These are phyloP conservation scores for Entomortierella parvispora DNA, from an alignment of 192 early-diverging fungal genomes.

Conservation along the genomic window DNA sequence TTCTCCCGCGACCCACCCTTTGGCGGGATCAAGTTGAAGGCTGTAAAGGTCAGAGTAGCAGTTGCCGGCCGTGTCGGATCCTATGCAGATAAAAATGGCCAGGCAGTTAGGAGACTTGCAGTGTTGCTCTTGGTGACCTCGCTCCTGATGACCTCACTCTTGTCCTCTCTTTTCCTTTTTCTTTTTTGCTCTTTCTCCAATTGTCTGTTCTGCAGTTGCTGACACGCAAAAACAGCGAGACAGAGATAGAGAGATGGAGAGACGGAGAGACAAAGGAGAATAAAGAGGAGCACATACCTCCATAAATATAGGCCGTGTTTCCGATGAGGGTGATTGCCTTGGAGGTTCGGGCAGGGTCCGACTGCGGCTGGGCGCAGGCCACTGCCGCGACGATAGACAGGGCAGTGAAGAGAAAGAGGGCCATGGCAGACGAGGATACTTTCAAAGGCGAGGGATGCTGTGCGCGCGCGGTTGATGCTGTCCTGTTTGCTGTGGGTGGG, in stretches of 20 bases:
- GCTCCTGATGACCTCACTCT: too few species aligned
- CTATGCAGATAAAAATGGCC: conserved; percentile 7
- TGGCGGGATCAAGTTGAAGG: conserved; percentile 26
- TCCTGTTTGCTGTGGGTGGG: too few species aligned
- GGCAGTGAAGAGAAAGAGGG: not conserved
- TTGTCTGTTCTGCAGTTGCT: too few species aligned
- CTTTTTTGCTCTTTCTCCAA: too few species aligned
- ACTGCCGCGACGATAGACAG: conserved; percentile 15
- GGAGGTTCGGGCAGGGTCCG: conserved; percentile 19
- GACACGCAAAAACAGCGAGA: not conserved
- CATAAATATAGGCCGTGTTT: conserved; percentile 38
- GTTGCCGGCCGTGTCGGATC: conserved; percentile 21
- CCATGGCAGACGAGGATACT: not conserved
- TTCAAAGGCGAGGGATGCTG: not conserved
- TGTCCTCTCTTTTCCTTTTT: too few species aligned
- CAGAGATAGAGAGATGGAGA: not conserved
- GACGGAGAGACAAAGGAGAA: not conserved
- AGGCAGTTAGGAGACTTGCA: too few species aligned
- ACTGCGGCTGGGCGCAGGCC: conserved; percentile 34
- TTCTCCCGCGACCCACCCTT: conserved; percentile 26
- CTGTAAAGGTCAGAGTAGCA: conserved; percentile 40
- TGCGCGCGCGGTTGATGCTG: not conserved
- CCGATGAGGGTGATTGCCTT: conserved; percentile 33
- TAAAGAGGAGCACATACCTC: conserved; percentile 8
- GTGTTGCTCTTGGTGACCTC: too few species aligned